Conservation (phyloP, 129 eudicot genomes). For the Kitagawia praeruptora region DNA sequence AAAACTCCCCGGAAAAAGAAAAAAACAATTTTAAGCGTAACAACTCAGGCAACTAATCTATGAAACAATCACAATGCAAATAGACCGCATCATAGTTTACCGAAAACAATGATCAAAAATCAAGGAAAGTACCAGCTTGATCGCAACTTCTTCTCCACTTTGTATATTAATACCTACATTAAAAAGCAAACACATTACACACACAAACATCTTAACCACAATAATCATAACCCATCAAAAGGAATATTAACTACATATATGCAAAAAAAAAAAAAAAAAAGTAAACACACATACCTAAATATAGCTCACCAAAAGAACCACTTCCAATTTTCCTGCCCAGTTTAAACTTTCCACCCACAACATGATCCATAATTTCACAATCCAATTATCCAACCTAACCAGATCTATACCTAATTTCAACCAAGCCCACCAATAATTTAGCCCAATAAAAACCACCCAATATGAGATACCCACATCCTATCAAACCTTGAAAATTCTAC, state of each 20-base stretch:
- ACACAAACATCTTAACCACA: not conserved
- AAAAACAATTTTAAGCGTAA: not conserved
- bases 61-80: not conserved
- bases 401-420: slow-evolving; percentile 23
- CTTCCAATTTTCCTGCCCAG: slow-evolving; percentile 96
- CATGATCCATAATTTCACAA: slow-evolving; percentile 58
- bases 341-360: slow-evolving; percentile 89
- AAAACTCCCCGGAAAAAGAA: no score
- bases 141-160: slow-evolving; percentile 89
- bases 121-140: slow-evolving; percentile 59
- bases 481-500: not conserved
- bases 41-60: not conserved
- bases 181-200: slow-evolving; percentile 16
- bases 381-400: slow-evolving; percentile 15
- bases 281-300: slow-evolving; percentile 47
- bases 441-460: not conserved
- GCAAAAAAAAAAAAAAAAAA: not conserved
- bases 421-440: slow-evolving; percentile 1
- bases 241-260: not conserved
- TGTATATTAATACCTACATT: slow-evolving; percentile 81
- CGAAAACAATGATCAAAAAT: not conserved
- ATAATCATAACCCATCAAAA: not conserved
- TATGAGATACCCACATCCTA: slow-evolving; percentile 2
- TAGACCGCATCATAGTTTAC: not conserved
- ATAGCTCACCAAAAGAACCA: slow-evolving; percentile 98